Conservation (phyloP, 805 yeast species). For the Hanseniaspora pseudoguilliermondii region DNA sequence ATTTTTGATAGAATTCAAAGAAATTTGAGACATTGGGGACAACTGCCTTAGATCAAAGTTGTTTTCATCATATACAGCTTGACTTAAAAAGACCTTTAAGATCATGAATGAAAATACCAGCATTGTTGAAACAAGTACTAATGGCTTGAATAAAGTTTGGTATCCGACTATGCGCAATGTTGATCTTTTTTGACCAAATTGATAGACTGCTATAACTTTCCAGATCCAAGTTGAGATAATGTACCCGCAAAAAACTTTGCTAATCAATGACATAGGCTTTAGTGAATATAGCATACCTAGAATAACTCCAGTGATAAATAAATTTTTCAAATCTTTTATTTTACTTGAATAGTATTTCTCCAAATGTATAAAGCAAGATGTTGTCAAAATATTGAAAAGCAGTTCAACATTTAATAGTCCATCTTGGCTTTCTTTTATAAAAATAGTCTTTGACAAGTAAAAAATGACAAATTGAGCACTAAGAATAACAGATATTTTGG, state of each 20-base stretch:
- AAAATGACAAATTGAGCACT: background rate
- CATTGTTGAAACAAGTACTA: slow-evolving; percentile 13
- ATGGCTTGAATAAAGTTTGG: slow-evolving; percentile 10
- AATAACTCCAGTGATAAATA: background rate
- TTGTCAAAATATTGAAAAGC: background rate
- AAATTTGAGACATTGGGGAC: slow-evolving; percentile 54
- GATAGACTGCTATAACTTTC: slow-evolving; percentile 1
- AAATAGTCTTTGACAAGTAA: background rate
- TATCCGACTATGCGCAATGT: background rate
- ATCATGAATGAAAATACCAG: background rate
- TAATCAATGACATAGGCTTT: background rate
- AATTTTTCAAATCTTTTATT: background rate
- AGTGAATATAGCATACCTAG: slow-evolving; percentile 1
- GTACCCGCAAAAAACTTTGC: background rate
- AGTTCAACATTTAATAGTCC: slow-evolving; percentile 1
- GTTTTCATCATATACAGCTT: slow-evolving; percentile 40
- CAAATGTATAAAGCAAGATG: background rate
- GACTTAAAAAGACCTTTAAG: slow-evolving; percentile 19
- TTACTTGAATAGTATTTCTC: background rate
- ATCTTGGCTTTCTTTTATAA: background rate
- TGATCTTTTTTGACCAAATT: slow-evolving; percentile 2
- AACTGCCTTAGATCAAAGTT: slow-evolving; percentile 36
- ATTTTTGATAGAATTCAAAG: slow-evolving; percentile 35
- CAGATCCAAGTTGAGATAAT: slow-evolving; percentile 1
- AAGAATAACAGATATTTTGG: background rate